Evolutionary conservation across 1,139 yeast genomes (phyloP).

Genomic region (Nakaseomyces kungkrabaensis): DNA sequence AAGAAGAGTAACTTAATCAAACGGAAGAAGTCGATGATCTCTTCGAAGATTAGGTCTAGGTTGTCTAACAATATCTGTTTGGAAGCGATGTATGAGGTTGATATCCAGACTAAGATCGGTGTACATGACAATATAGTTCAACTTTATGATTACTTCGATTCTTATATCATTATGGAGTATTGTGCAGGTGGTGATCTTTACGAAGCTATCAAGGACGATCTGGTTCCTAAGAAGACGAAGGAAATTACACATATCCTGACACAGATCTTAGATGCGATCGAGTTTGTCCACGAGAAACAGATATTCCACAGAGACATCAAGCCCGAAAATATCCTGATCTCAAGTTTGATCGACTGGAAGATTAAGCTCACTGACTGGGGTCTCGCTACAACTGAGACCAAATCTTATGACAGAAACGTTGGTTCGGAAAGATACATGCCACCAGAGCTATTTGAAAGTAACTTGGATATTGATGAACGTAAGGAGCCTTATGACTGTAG

Average conservation of each 20-base stretch:
- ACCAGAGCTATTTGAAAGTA: conserved; percentile 71
- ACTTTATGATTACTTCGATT: conserved; percentile 67
- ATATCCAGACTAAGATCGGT: conserved; percentile 62
- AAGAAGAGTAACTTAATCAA: conserved; percentile 17
- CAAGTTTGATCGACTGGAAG: conserved; percentile 57
- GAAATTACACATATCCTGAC: conserved; percentile 65
- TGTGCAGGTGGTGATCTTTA: conserved; percentile 88
- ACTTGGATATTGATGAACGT: conserved; percentile 31
- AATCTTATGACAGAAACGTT: conserved; percentile 73
- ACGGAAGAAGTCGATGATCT: conserved; percentile 24
- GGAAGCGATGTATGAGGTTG: conserved; percentile 75
- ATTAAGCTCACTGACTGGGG: conserved; percentile 91
- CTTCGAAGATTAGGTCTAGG: conserved; percentile 26
- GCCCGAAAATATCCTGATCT: conserved; percentile 77
- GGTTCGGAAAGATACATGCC: conserved; percentile 98
- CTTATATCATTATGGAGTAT: conserved; percentile 75
- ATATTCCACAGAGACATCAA: conserved; percentile 84
- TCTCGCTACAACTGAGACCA: conserved; percentile 58
- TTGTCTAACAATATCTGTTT: conserved; percentile 35
- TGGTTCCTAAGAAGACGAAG: conserved; percentile 69
- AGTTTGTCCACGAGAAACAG: conserved; percentile 60
- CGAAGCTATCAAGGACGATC: conserved; percentile 77
- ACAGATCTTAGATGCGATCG: conserved; percentile 71
- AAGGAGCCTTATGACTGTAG: conserved; percentile 68
- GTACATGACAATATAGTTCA: conserved; percentile 44